Conservation (phyloP, 345 rosid genomes). For the Aquilaria yunnanensis region DNA sequence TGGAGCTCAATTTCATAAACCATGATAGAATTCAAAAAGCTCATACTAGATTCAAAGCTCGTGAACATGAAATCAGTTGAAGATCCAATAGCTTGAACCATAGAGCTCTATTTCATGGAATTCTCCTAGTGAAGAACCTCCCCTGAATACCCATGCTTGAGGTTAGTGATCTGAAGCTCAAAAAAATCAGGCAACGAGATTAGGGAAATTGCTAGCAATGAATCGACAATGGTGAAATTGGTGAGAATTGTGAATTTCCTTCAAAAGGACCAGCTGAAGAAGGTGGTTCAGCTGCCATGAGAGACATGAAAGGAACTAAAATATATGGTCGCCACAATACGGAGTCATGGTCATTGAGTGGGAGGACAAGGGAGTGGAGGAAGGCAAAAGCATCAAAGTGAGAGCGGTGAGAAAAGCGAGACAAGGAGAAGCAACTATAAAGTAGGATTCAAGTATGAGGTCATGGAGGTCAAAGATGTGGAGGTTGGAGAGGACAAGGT, state of each 20-base stretch:
- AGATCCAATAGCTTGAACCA: conserved; percentile 81
- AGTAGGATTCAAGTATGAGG: conserved; percentile 68
- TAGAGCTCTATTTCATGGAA: conserved; percentile 54
- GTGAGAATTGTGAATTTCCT: conserved; percentile 69
- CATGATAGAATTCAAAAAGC: conserved; percentile 79
- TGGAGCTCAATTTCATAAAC: conserved; percentile 50
- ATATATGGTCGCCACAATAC: conserved; percentile 57
- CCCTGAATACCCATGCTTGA: conserved; percentile 51
- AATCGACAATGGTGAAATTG: conserved; percentile 79
- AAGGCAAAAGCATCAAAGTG: conserved; percentile 78
- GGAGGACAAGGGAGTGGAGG: conserved; percentile 43
- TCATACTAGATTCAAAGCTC: conserved; percentile 83
- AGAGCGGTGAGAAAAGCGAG: conserved; percentile 49
- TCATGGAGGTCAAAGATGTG: conserved; percentile 54
- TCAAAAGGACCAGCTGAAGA: conserved; percentile 79
- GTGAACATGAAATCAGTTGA: conserved; percentile 50
- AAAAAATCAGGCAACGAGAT: conserved; percentile 59
- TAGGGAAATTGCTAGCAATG: conserved; percentile 60
- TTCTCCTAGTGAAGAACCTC: conserved; percentile 68
- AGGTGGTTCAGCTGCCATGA: conserved; percentile 85
- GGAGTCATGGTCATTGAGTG: conserved; percentile 64
- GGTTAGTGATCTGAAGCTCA: conserved; percentile 73
- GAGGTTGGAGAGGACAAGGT: conserved; percentile 69
- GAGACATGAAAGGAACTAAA: conserved; percentile 66
- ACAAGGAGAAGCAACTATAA: conserved; percentile 50